phyloP scores from a whole-genome alignment of 495 filamentous ascomycete species.

The Penicillium subrubescens region DNA sequence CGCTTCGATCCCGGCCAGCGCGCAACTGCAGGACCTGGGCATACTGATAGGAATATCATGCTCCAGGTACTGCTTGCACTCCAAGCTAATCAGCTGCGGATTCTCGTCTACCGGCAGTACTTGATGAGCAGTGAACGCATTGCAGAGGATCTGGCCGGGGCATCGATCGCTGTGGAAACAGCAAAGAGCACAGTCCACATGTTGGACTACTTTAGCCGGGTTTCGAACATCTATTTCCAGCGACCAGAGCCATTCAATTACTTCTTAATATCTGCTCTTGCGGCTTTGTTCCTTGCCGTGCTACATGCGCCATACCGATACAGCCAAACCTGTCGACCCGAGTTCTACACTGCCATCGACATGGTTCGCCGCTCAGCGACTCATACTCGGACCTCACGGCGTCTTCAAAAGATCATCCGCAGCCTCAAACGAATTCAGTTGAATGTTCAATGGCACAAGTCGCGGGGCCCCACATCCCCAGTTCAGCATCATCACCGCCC shows the following conservation, averaged over 20 bases:
- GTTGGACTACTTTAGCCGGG: conserved; percentile 69
- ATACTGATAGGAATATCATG: conserved; percentile 34
- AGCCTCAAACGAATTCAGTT: conserved; percentile 40
- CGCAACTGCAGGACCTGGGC: conserved; percentile 32
- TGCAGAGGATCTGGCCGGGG: conserved; percentile 62
- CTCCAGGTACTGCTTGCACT: conserved; percentile 62
- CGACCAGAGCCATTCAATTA: conserved; percentile 83
- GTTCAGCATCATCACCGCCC: background rate
- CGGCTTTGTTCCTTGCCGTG: conserved; percentile 77
- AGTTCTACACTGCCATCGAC: conserved; percentile 82
- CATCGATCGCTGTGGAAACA: conserved; percentile 68
- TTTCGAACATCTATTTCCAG: conserved; percentile 71
- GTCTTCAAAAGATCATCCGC: conserved; percentile 44
- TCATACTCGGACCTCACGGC: conserved; percentile 36
- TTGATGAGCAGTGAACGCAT: conserved; percentile 72
- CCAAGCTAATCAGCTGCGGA: conserved; percentile 77
- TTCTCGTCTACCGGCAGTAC: conserved; percentile 78
- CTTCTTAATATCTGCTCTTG: conserved; percentile 76
- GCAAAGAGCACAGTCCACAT: conserved; percentile 77
- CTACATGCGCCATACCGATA: conserved; percentile 76
- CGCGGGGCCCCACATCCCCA: conserved; percentile 1
- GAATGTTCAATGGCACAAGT: conserved; percentile 19
- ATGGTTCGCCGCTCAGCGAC: conserved; percentile 66
- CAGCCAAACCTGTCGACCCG: conserved; percentile 65
- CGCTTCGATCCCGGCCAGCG: conserved; percentile 51